Evolutionary conservation across 371 early-diverging fungal genomes (phyloP).

Genomic region (Apophysomyces variabilis): DNA sequence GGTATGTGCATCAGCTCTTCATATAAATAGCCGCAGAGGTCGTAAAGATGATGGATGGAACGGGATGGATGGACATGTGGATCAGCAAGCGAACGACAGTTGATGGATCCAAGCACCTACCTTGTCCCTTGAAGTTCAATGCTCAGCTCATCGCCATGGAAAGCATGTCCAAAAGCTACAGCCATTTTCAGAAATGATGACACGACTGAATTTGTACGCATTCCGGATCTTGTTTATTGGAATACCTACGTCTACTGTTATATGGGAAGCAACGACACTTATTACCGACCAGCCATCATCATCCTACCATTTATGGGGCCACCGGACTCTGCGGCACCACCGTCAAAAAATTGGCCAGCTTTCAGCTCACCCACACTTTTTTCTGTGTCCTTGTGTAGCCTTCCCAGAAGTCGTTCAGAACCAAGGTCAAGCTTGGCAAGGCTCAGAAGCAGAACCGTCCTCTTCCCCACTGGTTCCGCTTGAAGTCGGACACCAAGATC

Average conservation of each 20-base stretch:
- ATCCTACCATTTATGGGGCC: too few species aligned
- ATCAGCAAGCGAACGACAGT: background rate
- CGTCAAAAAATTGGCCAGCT: background rate
- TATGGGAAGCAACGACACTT: too few species aligned
- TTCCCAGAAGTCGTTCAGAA: constrained; percentile 91
- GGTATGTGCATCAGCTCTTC: background rate
- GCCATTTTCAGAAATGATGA: too few species aligned
- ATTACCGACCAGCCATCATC: too few species aligned
- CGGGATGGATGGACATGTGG: background rate
- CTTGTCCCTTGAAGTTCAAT: background rate
- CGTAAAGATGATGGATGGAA: constrained; percentile 10
- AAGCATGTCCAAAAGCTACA: too few species aligned
- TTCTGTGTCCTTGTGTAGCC: constrained; percentile 57
- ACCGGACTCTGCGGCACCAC: background rate
- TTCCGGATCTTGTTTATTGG: too few species aligned
- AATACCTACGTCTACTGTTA: too few species aligned
- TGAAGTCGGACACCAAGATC: constrained; percentile 91
- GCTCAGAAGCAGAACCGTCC: constrained; percentile 97
- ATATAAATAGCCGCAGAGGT: background rate
- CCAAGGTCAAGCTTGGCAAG: constrained; percentile 96
- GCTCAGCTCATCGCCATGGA: too few species aligned
- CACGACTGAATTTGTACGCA: too few species aligned
- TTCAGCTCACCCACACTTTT: background rate
- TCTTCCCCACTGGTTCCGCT: constrained; percentile 94
- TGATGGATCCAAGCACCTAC: background rate